A percentile compares a stretch with the other conserved stretches of the same genome.
Conservation (phyloP, 441 rosid species). For the Gossypium davidsonii region DNA sequence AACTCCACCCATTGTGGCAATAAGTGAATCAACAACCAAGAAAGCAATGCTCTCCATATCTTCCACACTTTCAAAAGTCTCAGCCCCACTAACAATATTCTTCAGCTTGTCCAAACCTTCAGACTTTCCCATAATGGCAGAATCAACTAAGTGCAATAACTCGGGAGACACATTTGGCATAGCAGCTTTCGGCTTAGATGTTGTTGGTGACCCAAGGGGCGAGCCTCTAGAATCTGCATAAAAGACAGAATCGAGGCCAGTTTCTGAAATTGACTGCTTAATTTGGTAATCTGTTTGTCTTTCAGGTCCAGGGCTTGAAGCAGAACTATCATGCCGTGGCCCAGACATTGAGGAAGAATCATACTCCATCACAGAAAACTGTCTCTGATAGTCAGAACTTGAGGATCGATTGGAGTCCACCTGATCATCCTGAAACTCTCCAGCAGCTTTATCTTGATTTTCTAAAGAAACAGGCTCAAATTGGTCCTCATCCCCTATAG, state of each 20-base stretch:
- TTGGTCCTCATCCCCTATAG: slow-evolving; percentile 54
- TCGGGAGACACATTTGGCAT: slow-evolving; percentile 98
- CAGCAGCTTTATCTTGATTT: slow-evolving; percentile 53
- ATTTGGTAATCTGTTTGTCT: slow-evolving; percentile 28
- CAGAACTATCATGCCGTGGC: slow-evolving; percentile 30
- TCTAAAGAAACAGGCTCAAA: slow-evolving; percentile 80
- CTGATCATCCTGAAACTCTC: slow-evolving; percentile 24
- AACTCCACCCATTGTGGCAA: slow-evolving; percentile 99
- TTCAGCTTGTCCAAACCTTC: slow-evolving; percentile 82
- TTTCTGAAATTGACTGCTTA: slow-evolving; percentile 46
- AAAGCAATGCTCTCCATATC: slow-evolving; percentile 75
- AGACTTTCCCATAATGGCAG: slow-evolving; percentile 97
- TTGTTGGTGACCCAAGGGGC: slow-evolving; percentile 59
- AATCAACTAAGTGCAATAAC: slow-evolving; percentile 94
- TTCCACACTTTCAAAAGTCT: slow-evolving; percentile 69
- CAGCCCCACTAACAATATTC: slow-evolving; percentile 76
- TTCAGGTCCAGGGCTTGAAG: slow-evolving; percentile 16
- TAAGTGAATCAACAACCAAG: slow-evolving; percentile 89
- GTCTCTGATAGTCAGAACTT: slow-evolving; percentile 38
- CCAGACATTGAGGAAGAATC: slow-evolving; percentile 25
- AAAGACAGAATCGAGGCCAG: slow-evolving; percentile 42
- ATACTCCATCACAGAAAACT: slow-evolving; percentile 26
- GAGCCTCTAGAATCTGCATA: slow-evolving; percentile 50
- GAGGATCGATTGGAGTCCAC: slow-evolving; percentile 36
- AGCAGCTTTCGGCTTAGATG: slow-evolving; percentile 55